Conservation (phyloP, 768 basidiomycete genomes). For the Auriscalpium vulgare region DNA sequence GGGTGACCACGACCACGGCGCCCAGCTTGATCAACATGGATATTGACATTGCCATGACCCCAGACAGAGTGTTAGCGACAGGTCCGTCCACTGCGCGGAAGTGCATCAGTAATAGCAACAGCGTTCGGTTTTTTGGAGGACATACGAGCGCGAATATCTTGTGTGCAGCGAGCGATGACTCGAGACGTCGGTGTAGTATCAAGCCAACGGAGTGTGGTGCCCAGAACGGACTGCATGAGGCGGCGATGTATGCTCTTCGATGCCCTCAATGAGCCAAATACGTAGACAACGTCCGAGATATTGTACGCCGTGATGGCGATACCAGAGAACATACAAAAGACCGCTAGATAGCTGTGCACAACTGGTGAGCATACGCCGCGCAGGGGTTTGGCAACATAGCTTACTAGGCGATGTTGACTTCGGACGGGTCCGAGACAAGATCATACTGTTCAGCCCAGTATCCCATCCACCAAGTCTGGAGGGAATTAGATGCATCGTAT, state of each 20-base stretch:
- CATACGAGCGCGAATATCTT: conserved; percentile 43
- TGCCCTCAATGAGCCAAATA: conserved; percentile 44
- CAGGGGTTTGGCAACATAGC: background rate
- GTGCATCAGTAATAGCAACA: too few relatives aligned
- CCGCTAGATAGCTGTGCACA: conserved; percentile 37
- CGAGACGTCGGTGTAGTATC: conserved; percentile 45
- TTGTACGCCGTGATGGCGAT: background rate
- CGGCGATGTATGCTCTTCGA: conserved; percentile 44
- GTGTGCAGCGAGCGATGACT: conserved; percentile 58
- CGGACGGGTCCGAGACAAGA: conserved; percentile 18
- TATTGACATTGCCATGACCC: too few relatives aligned
- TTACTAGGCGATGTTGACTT: conserved; percentile 28
- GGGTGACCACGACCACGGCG: conserved; percentile 20
- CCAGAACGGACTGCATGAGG: conserved; percentile 45
- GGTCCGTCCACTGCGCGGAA: too few relatives aligned
- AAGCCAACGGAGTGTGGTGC: conserved; percentile 52
- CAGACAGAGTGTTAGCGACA: too few relatives aligned
- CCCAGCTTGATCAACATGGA: conserved; percentile 19
- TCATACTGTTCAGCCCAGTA: conserved; percentile 39
- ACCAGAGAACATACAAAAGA: conserved; percentile 25
- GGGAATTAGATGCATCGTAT: conserved; percentile 16
- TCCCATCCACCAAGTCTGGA: conserved; percentile 37
- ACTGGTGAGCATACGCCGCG: background rate
- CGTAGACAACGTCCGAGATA: conserved; percentile 26
- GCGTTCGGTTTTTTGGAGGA: background rate